Evolutionary conservation across 2,329 filamentous ascomycete species (phyloP), one percentile per base, ranked within the genome.

Genomic region (Trichoderma oligosporum): DNA sequence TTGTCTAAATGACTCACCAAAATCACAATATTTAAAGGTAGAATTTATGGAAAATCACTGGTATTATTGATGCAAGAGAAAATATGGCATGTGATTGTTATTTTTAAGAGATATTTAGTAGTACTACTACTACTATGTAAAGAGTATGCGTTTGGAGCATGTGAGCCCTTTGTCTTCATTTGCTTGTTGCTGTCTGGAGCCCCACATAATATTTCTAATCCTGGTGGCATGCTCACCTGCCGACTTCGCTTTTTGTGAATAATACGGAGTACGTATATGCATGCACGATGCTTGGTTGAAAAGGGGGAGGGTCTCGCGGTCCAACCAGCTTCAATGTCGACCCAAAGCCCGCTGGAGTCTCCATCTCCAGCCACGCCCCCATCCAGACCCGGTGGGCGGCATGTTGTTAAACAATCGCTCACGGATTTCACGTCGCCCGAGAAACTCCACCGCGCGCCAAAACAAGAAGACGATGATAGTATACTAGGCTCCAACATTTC

Each of bases 351-450:
- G 25, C 60, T 63, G 27, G 62, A 66, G 38, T 64, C 62, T 48
- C 52, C 60, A 25, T 64, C 62, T 27, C 54, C 59, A 16, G 29
- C 45, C 44, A 56, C 61, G 56, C 42, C 56, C 27, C 42, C 62
- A 22, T 41, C 60, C 25, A 65, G 64, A 53, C 61, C 65, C 24
- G 64, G 63, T 66, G 63, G 66, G 68, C 76, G 76, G 58, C 82
- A 82, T 63, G 79, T 81, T 63, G 73, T 83, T 59, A 79, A 76
- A 60, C 77, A 80, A 31, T 85, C 83, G 45, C 76, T 83, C 58
- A 78, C 77, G 42, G 81, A 83, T 61, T 64, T 82, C 22, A 75
- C 78, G 33, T 78, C 80, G 20, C 71, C 74, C 59, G 74, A 71
- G 57, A 69, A 73, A 61, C 63, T 65, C 68, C 74, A 76, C 46